Evolutionary conservation across 2,329 filamentous ascomycete genomes (phyloP), one percentile per base, ranked within the genome.

Genomic region (Pezicula radicicola): DNA sequence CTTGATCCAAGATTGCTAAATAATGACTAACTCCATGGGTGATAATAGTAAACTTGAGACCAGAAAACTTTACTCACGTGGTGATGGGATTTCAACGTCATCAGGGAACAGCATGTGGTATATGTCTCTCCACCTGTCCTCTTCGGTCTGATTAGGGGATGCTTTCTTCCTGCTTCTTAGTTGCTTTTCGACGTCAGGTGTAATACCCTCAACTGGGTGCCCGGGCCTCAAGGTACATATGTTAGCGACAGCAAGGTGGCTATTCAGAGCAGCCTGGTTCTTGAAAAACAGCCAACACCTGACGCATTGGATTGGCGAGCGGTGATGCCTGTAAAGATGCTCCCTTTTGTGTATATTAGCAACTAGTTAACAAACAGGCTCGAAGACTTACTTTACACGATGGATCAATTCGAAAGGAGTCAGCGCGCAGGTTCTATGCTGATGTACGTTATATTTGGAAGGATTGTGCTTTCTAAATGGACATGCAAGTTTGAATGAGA

Each of bases 391-490:
- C 8, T 30, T 30, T 9, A 30, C 28, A 9, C 28, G 28, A 30
- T 30, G 28, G 10, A 30, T 30, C 3, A 30, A 30, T 30, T 30
- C 28, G 21, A 21, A 37, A 37, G 12, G 35, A 13, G 3, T 13
- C 4, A 37, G 39, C 9, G n/a, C 10, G 18, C 28, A 40, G 28
- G 6, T 25, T 43, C 19, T 37, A 28, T 18, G 40, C 6, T 28
- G 48, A 16, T 54, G 42, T 7, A 54, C 52, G 35, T 48, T 55
- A 36, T 57, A 61, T n/a, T 36, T 46, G 18, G 42, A 48, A 12
- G 55, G 28, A 44, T 60, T 48, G 28, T 56, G 44, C 33, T 60
- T 60, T 9, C 51, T 41, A 46, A 55, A 61, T 3, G 59, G 57
- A 25, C 57, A 61, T 8, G 54, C 55, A 46, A 55, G 58, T 51